Base-by-base conservation (phyloP, 192 early-diverging fungal species). In the Borealophlyctis nickersoniae region DNA sequence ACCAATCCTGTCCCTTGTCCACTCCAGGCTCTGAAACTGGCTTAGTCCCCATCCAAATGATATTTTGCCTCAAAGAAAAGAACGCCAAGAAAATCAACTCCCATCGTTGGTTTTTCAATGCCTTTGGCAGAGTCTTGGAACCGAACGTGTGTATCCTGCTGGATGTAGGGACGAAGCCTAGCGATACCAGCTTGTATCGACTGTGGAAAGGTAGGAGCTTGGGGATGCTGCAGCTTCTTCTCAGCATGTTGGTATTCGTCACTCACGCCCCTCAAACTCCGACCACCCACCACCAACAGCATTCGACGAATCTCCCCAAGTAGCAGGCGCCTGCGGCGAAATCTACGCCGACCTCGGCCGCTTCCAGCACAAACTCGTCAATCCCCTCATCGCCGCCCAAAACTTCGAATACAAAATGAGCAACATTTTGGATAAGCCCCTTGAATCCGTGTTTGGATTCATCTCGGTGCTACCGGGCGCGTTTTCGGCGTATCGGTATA, bases 381-480 rank as follows among this genome's bases (percentile, higher is more conserved):
- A 89, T 62, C 91, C 91, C 4, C 62, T 92, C 2, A 87, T 91
- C 11, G 91, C 91, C 3, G 80, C 91, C 0, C 91, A 92, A 56
- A 91, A 92, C 65, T 92, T 92, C 76, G 91, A 92, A 69, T 36
- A 56, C 31, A 7, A 58, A 60, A 73, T 72, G 29, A 77, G 67
- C 65, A 89, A 89, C 63, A 77, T 73, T 87, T 86, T 29, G 88
- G 89, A 90, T 65, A 92, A 92, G 57, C 88, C 88, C 28, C 73
- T 90, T 61, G 88, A 90, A 67, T 91, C 90, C 14, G 82, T 90
- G n/a, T 94, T 94, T 84, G 95, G 93, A 23, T 93, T 92, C 76
- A 95, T 95, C 53, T 89, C 89, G 83, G 94, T 96, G 36, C 82
- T 98, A 5, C 95, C 95, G 0, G 89, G 91, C 69, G 89, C 89